Base-by-base conservation (phyloP, 1,284 basidiomycete species). In the Ganoderma meredithae region DNA sequence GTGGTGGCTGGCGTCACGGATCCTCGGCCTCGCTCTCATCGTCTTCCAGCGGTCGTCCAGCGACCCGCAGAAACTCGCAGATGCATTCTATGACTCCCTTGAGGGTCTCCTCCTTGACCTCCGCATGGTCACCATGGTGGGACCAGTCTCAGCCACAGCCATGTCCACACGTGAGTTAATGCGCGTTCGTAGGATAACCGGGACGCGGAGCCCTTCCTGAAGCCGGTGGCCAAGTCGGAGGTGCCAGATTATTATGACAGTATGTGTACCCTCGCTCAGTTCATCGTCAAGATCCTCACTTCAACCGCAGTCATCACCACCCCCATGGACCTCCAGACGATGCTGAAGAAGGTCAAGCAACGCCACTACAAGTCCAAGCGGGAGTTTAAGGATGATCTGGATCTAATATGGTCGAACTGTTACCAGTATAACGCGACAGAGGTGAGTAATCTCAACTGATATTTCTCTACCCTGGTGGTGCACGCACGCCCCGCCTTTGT, bases 321-420 rank as follows among this genome's bases (percentile, higher is more conserved):
- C 70, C 95, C 96, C 1, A 99, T 99, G 97, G 97, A 99, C 83
- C 84, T 99, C 60, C 90, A 91, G 70, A 94, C 96, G 0, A 95
- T 99, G 88, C 84, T 93, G 67, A 95, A 91, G 83, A 97, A 97
- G 82, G 91, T 98, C 78, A 98, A 97, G 83, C 83, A 86, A 62
- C 94, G 94, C 78, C 86, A 88, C 63, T 99, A 98, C 88, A 97
- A 97, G 82, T 94, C 90, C 64, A 99, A 99, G 82, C 86, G 89
- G 69, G 94, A 97, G 76, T 99, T 99, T 80, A 91, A 92, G 71
- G 91, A 93, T 70, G 98, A 99, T 80, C 83, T 99, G 56, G 94
- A 97, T 74, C 87, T 98, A 70, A 99, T 99, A 74, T 99, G 97
- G 97, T 90, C 91, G 64, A 99, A 99, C 76, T 99, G 97, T 79